Conservation (phyloP, 495 filamentous ascomycete genomes). For the Pyrenopolyporus hunteri region DNA sequence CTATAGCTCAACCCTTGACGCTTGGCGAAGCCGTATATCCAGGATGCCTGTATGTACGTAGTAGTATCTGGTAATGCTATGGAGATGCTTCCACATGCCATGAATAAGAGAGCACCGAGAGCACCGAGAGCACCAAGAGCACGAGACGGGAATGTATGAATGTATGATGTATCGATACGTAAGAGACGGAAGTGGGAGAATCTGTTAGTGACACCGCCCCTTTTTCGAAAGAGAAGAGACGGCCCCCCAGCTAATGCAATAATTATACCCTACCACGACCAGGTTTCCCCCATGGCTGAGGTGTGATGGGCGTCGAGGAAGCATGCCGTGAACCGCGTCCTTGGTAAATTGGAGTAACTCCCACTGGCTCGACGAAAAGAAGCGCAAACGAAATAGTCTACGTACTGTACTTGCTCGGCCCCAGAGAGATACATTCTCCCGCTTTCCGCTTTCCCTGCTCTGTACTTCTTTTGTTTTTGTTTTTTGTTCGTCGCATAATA, state of each 20-base stretch:
- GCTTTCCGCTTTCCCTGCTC: background rate
- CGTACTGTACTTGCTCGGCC: background rate
- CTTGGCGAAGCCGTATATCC: background rate
- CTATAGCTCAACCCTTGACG: background rate
- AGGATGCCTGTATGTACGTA: too few species aligned
- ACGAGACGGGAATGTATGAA: background rate
- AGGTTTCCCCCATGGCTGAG: slow-evolving; percentile 12
- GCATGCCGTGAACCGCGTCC: slow-evolving; percentile 27
- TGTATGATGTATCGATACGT: slow-evolving; percentile 3
- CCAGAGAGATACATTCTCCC: slow-evolving; percentile 3
- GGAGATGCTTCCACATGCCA: too few species aligned
- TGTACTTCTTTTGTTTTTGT: too few species aligned
- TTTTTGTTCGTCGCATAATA: background rate
- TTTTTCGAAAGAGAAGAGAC: slow-evolving; percentile 3
- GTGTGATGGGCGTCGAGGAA: slow-evolving; percentile 20
- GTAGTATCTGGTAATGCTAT: too few species aligned
- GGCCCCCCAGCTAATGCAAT: background rate
- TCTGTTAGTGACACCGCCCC: slow-evolving; percentile 36
- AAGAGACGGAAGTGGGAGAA: background rate
- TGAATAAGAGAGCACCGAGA: too few species aligned
- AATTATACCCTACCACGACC: slow-evolving; percentile 11
- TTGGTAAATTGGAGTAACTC: slow-evolving; percentile 32
- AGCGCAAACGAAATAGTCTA: slow-evolving; percentile 19
- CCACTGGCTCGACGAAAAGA: slow-evolving; percentile 14
- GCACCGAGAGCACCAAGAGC: too few species aligned